A percentile compares a stretch with the other conserved stretches of the same genome.
phyloP scores from a whole-genome alignment of 805 yeast genomes.

The Candida insectalens region DNA sequence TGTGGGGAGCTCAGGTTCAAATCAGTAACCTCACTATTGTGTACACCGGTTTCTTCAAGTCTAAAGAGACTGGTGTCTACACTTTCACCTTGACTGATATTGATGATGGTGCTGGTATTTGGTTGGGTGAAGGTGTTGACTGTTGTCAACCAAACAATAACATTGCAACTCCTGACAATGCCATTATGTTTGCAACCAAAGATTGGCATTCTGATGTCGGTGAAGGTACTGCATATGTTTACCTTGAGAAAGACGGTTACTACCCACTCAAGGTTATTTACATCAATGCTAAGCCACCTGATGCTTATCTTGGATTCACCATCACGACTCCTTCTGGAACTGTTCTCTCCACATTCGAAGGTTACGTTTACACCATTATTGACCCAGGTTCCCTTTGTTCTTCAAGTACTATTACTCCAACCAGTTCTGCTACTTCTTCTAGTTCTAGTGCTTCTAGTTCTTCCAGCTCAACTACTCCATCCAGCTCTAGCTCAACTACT shows the following conservation, averaged over 20 bases:
- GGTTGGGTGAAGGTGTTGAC: constrained; percentile 22
- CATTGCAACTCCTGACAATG: constrained; percentile 4
- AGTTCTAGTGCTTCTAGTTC: background rate
- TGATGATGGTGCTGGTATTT: constrained; percentile 25
- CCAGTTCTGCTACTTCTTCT: background rate
- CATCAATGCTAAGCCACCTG: constrained; percentile 2
- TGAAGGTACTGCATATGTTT: constrained; percentile 5
- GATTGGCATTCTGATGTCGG: constrained; percentile 1
- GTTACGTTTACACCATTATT: background rate
- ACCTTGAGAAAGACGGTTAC: constrained; percentile 7
- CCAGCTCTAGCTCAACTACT: background rate
- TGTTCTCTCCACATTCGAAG: background rate
- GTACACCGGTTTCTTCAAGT: constrained; percentile 13
- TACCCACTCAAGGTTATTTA: constrained; percentile 15
- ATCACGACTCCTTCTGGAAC: background rate
- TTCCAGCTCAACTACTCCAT: background rate
- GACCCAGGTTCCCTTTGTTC: background rate
- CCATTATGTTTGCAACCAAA: constrained; percentile 7
- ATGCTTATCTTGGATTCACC: background rate
- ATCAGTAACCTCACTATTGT: constrained; percentile 4
- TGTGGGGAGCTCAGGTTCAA: background rate
- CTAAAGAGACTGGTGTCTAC: constrained; percentile 22
- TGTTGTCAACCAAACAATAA: constrained; percentile 21
- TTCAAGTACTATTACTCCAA: background rate
- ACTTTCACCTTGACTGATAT: constrained; percentile 12